Evolutionary conservation across 177 flowering plant species (phyloP).

Genomic region (Vitis hybrid): DNA sequence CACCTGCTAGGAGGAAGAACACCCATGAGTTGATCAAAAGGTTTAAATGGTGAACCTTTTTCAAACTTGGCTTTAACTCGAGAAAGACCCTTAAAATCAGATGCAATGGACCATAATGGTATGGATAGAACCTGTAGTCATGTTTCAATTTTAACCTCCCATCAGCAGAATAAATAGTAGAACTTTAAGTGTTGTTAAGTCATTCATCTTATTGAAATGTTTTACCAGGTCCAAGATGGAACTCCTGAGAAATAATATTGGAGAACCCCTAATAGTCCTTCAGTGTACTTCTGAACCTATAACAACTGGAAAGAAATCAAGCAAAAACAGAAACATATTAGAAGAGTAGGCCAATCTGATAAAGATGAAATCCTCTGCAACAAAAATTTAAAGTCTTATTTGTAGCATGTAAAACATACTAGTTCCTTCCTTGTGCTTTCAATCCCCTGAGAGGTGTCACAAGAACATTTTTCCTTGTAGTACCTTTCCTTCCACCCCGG

Average conservation of each 20-base stretch:
- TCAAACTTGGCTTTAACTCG: conserved; percentile 27
- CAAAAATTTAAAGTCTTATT: background rate
- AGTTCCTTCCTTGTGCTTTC: conserved; percentile 30
- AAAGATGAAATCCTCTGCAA: background rate
- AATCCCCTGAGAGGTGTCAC: conserved; percentile 22
- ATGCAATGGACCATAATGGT: conserved; percentile 58
- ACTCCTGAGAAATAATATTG: conserved; percentile 47
- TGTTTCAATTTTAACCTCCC: background rate
- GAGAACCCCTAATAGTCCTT: conserved; percentile 58
- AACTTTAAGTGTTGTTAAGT: no score
- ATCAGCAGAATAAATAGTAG: no score
- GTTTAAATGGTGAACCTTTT: conserved; percentile 46
- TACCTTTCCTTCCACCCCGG: conserved; percentile 44
- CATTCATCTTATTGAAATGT: background rate
- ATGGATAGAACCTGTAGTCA: conserved; percentile 45
- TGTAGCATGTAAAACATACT: conserved; percentile 20
- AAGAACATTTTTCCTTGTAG: conserved; percentile 43
- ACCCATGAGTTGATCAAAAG: conserved; percentile 57
- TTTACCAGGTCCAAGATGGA: conserved; percentile 63
- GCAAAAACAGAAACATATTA: background rate
- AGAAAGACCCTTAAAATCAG: conserved; percentile 46
- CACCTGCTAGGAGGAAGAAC: conserved; percentile 61
- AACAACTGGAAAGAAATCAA: background rate
- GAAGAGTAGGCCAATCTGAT: background rate
- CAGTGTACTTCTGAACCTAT: conserved; percentile 46